Base-by-base conservation (phyloP, 371 early-diverging fungal species). In the Rhizopus sp. region DNA sequence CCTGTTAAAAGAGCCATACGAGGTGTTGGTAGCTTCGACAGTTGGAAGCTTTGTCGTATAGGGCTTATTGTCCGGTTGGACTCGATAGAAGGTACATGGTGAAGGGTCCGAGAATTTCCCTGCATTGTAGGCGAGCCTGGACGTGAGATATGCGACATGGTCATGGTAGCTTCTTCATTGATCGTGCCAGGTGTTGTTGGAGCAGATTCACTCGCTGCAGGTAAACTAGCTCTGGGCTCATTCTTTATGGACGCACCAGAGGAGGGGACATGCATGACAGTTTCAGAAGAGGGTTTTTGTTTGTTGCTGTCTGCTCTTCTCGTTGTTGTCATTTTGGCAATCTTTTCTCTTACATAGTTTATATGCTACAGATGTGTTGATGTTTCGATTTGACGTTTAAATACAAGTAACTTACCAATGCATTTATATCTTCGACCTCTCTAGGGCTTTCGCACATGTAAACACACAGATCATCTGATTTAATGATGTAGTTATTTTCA, bases 361-460 rank as follows among this genome's bases (percentile, higher is more conserved):
- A 41, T n/a, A 15, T n/a, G 6, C 41, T 41, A 41, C 9, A 41
- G 23, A 23, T 23, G 23, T 2, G 23, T 23, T 23, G 23, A 23
- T 23, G 23, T 23, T 23, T 23, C 23, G 2, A 23, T 23, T 23
- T 23, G 23, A 23, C 23, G 23, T 23, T 23, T 23, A 23, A 23
- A 23, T 13, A 35, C 6, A 50, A 34, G 10, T 4, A 6, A 49
- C 57, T 54, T 67, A 72, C 78, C 69, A 82, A 29, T 2, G 52
- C 50, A 17, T 64, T 68, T 37, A 86, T 78, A 44, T 74, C 78
- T 4, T 69, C 60, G 37, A 87, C 53, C 44, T 87, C 86, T 13
- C 64, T 66, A 0, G 80, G 77, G 10, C 84, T 77, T 55, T 88
- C 88, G 9, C 88, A 87, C 51, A 89, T 82, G 38, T 81, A 83